Evolutionary conservation across 108 stramenopile genomes (phyloP).

Genomic region (Chaetoceros muelleri): DNA sequence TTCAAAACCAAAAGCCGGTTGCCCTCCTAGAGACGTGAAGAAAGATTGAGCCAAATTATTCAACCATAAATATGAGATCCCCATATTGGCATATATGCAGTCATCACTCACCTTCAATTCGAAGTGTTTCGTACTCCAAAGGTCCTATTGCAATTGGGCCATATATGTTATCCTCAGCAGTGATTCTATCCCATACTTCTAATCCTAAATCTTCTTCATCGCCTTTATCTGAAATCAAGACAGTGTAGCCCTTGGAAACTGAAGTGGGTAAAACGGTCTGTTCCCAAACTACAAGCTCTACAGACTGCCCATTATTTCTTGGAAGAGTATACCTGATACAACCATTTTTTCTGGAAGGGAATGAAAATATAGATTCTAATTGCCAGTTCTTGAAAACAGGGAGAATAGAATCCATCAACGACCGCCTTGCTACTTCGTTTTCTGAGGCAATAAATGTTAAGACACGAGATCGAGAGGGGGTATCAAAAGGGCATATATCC

Average conservation of each 20-base stretch:
- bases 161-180: slow-evolving; percentile 38
- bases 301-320: background rate
- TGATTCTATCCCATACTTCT: slow-evolving; percentile 37
- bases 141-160: slow-evolving; percentile 62
- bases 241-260: slow-evolving; percentile 48
- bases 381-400: background rate
- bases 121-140: slow-evolving; percentile 69
- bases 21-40: too few relatives aligned
- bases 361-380: background rate
- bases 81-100: slow-evolving; percentile 26
- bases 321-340: background rate
- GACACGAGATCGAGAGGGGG: slow-evolving; percentile 8
- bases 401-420: background rate
- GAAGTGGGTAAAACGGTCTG: slow-evolving; percentile 26
- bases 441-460: slow-evolving; percentile 11
- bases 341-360: background rate
- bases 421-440: background rate
- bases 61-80: too few relatives aligned
- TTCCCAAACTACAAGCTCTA: background rate
- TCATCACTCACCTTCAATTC: slow-evolving; percentile 59
- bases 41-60: too few relatives aligned
- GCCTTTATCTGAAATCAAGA: slow-evolving; percentile 23
- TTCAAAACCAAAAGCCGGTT: slow-evolving; percentile 31
- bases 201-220: slow-evolving; percentile 9
- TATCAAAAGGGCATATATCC: slow-evolving; percentile 8